Percentiles rank a stretch among this genome's conserved stretches.
Evolutionary conservation across 1,284 basidiomycete genomes (phyloP).

Genomic region (Vanrija humicola): DNA sequence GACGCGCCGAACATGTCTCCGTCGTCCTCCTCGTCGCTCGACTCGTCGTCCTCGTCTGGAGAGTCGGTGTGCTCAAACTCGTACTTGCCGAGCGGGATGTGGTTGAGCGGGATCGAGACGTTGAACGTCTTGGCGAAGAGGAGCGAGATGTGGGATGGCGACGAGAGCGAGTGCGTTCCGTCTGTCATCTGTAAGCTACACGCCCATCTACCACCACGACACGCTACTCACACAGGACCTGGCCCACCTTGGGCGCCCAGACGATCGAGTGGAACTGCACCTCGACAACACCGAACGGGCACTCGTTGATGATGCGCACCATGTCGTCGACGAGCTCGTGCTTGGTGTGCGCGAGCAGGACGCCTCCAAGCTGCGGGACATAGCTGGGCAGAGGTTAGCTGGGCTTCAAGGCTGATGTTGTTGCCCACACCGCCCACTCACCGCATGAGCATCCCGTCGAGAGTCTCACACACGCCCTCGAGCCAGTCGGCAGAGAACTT

Average conservation of each 20-base stretch:
- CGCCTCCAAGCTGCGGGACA: constrained; percentile 77
- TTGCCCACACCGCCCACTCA: constrained; percentile 48
- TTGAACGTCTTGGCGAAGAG: constrained; percentile 95
- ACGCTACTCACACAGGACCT: constrained; percentile 65
- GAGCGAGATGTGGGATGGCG: constrained; percentile 89
- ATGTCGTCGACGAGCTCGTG: constrained; percentile 64
- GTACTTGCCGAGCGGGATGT: constrained; percentile 78
- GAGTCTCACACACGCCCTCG: constrained; percentile 74
- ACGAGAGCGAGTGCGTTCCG: constrained; percentile 82
- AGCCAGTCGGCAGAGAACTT: constrained; percentile 68
- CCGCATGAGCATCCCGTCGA: constrained; percentile 93
- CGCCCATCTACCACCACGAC: not conserved
- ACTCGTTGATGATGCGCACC: constrained; percentile 74
- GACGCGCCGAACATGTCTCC: constrained; percentile 24
- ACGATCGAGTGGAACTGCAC: constrained; percentile 78
- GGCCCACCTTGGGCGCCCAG: constrained; percentile 84
- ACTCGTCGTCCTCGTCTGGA: constrained; percentile 24
- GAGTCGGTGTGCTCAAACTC: constrained; percentile 70
- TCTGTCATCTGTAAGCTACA: constrained; percentile 51
- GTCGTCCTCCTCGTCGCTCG: constrained; percentile 36
- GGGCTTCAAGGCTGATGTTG: not conserved
- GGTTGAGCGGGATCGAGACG: constrained; percentile 88
- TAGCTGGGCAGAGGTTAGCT: constrained; percentile 58
- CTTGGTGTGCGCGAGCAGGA: constrained; percentile 81
- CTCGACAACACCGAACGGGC: constrained; percentile 74